A percentile compares a stretch with the other conserved stretches of the same genome.
Evolutionary conservation across 2,329 filamentous ascomycete species (phyloP).

Genomic region (Diplodia intermedia): DNA sequence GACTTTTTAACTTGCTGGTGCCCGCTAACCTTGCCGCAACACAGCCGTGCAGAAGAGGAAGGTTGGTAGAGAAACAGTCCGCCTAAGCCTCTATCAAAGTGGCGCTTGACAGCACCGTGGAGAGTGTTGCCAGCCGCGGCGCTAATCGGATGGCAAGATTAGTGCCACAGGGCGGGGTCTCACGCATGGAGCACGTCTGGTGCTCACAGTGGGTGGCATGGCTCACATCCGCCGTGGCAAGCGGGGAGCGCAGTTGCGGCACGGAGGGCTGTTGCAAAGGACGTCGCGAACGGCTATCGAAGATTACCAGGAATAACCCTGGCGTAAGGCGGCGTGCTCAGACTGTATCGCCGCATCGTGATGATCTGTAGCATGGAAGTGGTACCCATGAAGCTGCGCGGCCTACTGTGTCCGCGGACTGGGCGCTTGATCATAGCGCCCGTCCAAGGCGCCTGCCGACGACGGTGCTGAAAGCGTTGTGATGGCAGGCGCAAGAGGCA

Average conservation of each 20-base stretch:
- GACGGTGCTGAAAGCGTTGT: not conserved
- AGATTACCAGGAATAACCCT: not conserved
- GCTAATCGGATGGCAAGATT: conserved; percentile 4
- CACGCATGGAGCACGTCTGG: not conserved
- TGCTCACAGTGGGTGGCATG: not conserved
- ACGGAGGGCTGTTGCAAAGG: not conserved
- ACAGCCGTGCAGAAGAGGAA: not conserved
- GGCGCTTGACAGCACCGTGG: conserved; percentile 20
- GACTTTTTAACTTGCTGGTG: conserved; percentile 6
- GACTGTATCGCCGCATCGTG: conserved; percentile 17
- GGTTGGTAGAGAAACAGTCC: conserved; percentile 6
- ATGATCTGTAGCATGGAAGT: conserved; percentile 6
- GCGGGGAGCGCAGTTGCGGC: not conserved
- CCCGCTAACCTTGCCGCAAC: conserved; percentile 9
- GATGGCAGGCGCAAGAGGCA: not conserved
- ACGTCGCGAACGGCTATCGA: not conserved
- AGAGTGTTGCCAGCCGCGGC: not conserved
- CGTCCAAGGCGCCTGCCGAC: not conserved
- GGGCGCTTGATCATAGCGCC: not conserved
- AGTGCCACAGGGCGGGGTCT: conserved; percentile 15
- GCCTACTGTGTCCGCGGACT: not conserved
- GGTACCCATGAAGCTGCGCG: not conserved
- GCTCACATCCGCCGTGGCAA: not conserved
- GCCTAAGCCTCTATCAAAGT: conserved; percentile 22
- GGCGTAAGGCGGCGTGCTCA: conserved; percentile 3